Evolutionary conservation across 1,284 basidiomycete species (phyloP).

Genomic region (Lentinus polychrous): DNA sequence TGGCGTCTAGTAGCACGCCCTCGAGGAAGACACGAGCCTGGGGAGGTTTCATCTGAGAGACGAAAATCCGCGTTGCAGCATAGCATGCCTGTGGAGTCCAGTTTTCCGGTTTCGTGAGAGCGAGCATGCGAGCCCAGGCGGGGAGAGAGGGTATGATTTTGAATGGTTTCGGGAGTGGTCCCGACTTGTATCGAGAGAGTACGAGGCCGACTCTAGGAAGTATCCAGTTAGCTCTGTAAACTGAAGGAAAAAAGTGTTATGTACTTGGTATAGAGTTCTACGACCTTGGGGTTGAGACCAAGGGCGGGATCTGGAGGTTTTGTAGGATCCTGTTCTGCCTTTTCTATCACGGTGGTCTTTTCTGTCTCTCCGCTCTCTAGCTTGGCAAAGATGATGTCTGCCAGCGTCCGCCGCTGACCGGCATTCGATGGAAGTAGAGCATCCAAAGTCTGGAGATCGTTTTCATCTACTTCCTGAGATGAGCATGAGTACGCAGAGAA

Average conservation of each 20-base stretch:
- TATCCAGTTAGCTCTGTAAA: not conserved
- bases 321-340: conserved; percentile 54
- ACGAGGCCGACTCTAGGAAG: conserved; percentile 73
- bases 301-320: conserved; percentile 78
- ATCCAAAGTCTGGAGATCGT: conserved; percentile 81
- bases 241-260: not conserved
- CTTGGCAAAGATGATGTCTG: conserved; percentile 95
- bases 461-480: conserved; percentile 80
- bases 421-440: conserved; percentile 68
- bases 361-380: conserved; percentile 57
- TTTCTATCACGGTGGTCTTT: conserved; percentile 46
- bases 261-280: conserved; percentile 92
- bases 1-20: conserved; percentile 87
- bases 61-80: conserved; percentile 92
- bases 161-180: conserved; percentile 94
- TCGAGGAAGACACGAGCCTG: conserved; percentile 95
- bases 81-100: conserved; percentile 97
- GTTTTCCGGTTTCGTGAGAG: conserved; percentile 85
- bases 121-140: conserved; percentile 94
- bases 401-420: conserved; percentile 77
- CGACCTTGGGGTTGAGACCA: conserved; percentile 93
- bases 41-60: conserved; percentile 93
- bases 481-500: conserved; percentile 4
- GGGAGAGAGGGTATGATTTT: conserved; percentile 97
- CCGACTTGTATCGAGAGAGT: conserved; percentile 90